Evolutionary conservation across 164 flowering plant species (phyloP).

Genomic region (Nymphaea colorata): DNA sequence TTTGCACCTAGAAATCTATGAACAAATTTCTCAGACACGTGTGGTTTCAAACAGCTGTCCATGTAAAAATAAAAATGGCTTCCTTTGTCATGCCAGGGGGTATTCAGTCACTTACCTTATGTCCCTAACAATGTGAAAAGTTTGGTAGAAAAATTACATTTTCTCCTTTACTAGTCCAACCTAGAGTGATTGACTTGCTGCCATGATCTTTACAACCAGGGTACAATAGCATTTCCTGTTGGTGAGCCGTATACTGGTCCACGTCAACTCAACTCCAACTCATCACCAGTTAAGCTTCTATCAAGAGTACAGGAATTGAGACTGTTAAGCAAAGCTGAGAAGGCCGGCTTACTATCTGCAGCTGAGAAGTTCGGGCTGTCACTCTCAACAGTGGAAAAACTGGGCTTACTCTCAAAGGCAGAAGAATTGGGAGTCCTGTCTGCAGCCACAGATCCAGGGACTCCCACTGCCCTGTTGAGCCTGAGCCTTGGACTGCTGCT

Average conservation of each 20-base stretch:
- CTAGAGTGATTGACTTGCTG: no score
- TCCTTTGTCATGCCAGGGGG: no score
- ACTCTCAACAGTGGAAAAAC: constrained; percentile 69
- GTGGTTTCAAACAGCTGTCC: no score
- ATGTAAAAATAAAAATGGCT: no score
- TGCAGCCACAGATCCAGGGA: constrained; percentile 79
- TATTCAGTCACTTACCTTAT: no score
- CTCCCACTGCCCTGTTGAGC: constrained; percentile 40
- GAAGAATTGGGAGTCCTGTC: constrained; percentile 80
- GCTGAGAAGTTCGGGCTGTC: constrained; percentile 85
- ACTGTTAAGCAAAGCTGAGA: constrained; percentile 87
- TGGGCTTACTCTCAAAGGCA: constrained; percentile 78
- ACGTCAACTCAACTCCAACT: constrained; percentile 4
- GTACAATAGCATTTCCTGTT: constrained; percentile 22
- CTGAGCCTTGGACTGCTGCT: constrained; percentile 33
- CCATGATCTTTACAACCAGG: constrained; percentile 15
- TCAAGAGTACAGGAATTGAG: constrained; percentile 86
- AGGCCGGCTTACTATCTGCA: constrained; percentile 76
- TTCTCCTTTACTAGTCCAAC: no score
- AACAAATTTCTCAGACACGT: no score
- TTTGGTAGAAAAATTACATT: no score
- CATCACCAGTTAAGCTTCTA: constrained; percentile 52
- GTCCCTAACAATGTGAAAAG: no score
- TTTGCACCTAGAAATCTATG: no score
- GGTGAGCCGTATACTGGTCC: constrained; percentile 30